These are phyloP conservation scores for Prunus salicina DNA, from an alignment of 306 rosid genomes.

Conservation along the genomic window DNA sequence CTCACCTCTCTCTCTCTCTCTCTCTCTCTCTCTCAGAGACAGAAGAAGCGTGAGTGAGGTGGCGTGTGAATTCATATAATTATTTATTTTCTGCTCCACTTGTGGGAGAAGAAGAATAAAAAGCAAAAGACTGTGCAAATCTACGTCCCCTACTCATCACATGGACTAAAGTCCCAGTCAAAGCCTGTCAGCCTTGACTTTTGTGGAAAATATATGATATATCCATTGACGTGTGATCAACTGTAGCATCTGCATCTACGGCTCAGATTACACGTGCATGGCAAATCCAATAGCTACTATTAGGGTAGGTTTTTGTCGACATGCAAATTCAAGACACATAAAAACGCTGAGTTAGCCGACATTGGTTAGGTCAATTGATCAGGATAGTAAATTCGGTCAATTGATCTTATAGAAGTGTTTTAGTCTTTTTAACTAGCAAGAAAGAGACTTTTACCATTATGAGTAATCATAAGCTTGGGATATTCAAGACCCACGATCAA, in stretches of 20 bases:
- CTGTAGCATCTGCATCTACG: neutral
- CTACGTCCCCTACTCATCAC: neutral
- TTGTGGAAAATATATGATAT: neutral
- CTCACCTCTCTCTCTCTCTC: neutral
- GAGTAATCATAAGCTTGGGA: neutral
- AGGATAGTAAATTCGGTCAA: no score
- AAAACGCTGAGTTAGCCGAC: no score
- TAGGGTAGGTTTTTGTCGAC: slow-evolving; percentile 15
- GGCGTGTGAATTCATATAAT: slow-evolving; percentile 33
- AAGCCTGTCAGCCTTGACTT: slow-evolving; percentile 27
- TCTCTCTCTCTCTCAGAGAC: neutral
- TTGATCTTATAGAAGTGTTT: neutral
- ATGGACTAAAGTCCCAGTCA: slow-evolving; percentile 8
- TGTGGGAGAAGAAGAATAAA: neutral
- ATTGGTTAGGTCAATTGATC: no score
- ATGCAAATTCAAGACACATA: neutral
- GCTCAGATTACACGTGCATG: slow-evolving; percentile 28
- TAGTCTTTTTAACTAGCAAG: neutral
- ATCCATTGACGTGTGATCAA: slow-evolving; percentile 25
- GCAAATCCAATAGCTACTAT: neutral
- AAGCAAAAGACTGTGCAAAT: neutral
- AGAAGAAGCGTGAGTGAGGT: slow-evolving; percentile 21
- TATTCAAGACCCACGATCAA: slow-evolving; percentile 9
- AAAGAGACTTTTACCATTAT: neutral
- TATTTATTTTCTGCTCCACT: neutral